Base-by-base conservation (phyloP, 352 stramenopile genomes). In the Phytopythium mirpurense region DNA sequence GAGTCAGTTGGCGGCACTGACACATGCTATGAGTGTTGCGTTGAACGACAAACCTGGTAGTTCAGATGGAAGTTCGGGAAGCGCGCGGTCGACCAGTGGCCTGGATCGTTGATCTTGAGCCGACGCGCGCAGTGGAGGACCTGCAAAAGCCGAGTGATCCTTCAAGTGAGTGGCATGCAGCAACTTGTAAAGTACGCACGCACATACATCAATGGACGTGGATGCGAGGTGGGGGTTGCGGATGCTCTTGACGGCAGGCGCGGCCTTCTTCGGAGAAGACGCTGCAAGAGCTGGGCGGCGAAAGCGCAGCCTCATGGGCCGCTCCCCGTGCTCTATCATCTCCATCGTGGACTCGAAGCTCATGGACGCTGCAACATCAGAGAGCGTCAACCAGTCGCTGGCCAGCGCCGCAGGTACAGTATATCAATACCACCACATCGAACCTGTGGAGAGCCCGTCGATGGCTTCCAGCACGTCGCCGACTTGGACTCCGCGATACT, bases 381-480 rank as follows among this genome's bases (percentile, higher is more conserved):
- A 27, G 5, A 26, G n/a, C 19, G 16, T 26, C 7, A 26, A 21
- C 16, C n/a, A 2, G 37, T n/a, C n/a, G n/a, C n/a, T n/a, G n/a
- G n/a, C n/a, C n/a, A n/a, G n/a, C n/a, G n/a, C n/a, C n/a, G n/a
- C n/a, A n/a, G n/a, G n/a, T n/a, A n/a, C n/a, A n/a, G n/a, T n/a
- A n/a, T n/a, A n/a, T n/a, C 32, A 11, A 18, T 21, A 16, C 12
- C 1, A 38, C 12, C 23, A 8, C 41, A 16, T 26, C 52, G 31
- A 53, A 90, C 76, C 65, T 38, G 76, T 89, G 11, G 79, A 68
- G 18, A 92, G 80, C 41, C 81, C 83, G 41, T 91, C 79, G 26
- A 92, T 65, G 21, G 83, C 71, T 60, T 86, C 77, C 7, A 93
- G 58, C 9, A 88, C 66, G 50, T 94, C 83, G 1, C 81, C 83